Percentiles rank a stretch among this genome's conserved stretches.
Conservation (phyloP, 225 moss, liverwort and hornwort genomes). For the Polytrichum formosum region DNA sequence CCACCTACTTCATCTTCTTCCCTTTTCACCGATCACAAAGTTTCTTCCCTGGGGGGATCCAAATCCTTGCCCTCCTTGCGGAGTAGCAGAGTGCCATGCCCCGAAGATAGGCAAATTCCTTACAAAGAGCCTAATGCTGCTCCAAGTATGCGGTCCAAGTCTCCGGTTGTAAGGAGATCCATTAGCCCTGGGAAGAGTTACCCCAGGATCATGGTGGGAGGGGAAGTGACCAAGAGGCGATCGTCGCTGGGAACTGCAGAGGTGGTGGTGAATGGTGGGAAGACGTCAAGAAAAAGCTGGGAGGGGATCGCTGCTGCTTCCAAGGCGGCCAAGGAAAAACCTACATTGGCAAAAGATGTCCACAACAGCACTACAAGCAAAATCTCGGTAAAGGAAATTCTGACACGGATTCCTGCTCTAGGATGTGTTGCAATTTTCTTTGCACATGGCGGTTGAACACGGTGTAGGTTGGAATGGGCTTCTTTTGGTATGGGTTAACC, state of each 20-base stretch:
- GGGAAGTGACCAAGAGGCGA: constrained; percentile 31
- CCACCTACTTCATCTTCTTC: constrained; percentile 13
- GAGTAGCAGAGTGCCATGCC: constrained; percentile 37
- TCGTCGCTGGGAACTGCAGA: constrained; percentile 34
- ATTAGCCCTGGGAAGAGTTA: constrained; percentile 30
- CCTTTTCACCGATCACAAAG: constrained; percentile 27
- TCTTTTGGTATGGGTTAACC: too few species aligned
- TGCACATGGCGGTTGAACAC: background rate
- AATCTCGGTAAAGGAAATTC: constrained; percentile 19
- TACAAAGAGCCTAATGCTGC: constrained; percentile 28
- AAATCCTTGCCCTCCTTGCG: constrained; percentile 21
- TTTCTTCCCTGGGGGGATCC: constrained; percentile 18
- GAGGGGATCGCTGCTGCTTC: constrained; percentile 24
- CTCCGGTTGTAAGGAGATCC: constrained; percentile 45
- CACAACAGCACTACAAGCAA: constrained; percentile 19
- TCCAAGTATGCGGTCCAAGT: constrained; percentile 34
- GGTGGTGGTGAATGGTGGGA: constrained; percentile 18
- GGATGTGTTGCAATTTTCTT: background rate
- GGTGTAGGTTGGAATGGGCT: too few species aligned
- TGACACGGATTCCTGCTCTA: background rate
- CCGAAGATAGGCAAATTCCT: constrained; percentile 51
- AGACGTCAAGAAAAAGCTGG: constrained; percentile 49
- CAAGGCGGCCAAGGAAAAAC: constrained; percentile 36
- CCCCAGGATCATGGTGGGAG: constrained; percentile 13
- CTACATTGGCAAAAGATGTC: constrained; percentile 17